Conservation (phyloP, 495 filamentous ascomycete species). For the Tricharina praecox region DNA sequence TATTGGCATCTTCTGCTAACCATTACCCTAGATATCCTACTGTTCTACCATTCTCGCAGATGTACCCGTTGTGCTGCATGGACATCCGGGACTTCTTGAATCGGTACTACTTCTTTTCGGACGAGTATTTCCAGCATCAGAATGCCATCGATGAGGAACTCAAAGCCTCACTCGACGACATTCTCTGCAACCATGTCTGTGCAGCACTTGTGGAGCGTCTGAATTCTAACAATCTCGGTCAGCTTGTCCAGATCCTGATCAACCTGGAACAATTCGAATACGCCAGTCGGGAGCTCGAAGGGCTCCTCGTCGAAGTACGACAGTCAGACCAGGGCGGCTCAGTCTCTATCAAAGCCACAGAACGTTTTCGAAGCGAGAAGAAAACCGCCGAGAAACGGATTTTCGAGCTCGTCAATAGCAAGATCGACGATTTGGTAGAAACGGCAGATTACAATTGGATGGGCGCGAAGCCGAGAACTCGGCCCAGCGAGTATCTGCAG, state of each 20-base stretch:
- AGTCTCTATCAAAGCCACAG: constrained; percentile 61
- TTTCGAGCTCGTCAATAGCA: constrained; percentile 95
- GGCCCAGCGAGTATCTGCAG: constrained; percentile 83
- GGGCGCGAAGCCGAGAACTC: constrained; percentile 41
- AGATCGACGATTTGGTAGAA: constrained; percentile 93
- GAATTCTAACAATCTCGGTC: constrained; percentile 65
- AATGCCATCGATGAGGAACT: constrained; percentile 78
- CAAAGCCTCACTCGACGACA: constrained; percentile 60
- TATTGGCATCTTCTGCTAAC: not conserved
- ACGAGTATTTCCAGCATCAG: constrained; percentile 80
- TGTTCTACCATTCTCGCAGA: constrained; percentile 90
- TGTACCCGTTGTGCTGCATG: constrained; percentile 97
- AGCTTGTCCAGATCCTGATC: constrained; percentile 95
- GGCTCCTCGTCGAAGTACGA: constrained; percentile 61
- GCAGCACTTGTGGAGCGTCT: constrained; percentile 74
- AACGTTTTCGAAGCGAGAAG: constrained; percentile 72
- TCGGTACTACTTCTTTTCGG: constrained; percentile 88
- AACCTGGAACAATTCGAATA: constrained; percentile 94
- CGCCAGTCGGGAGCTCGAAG: constrained; percentile 74
- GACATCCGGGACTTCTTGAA: constrained; percentile 93
- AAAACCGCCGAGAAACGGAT: constrained; percentile 94
- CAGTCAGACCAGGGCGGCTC: constrained; percentile 54
- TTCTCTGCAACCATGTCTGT: constrained; percentile 81
- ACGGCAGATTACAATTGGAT: constrained; percentile 96
- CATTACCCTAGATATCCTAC: constrained; percentile 52